These are phyloP conservation scores for Lunasporangiospora selenospora DNA, from an alignment of 192 early-diverging fungal species.

Conservation along the genomic window DNA sequence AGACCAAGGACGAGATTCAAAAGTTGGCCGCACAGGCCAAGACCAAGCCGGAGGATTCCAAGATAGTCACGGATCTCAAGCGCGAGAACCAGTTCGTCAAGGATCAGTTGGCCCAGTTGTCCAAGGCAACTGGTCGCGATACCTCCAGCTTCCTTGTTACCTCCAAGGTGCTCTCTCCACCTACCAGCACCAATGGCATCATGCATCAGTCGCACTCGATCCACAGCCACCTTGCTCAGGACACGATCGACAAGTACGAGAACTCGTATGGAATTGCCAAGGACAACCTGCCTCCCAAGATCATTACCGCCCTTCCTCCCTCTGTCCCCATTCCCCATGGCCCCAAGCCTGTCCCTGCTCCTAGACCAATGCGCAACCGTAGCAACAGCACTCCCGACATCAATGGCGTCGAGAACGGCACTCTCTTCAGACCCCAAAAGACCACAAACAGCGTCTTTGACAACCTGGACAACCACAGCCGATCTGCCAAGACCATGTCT, in stretches of 20 bases:
- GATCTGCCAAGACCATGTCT: slow-evolving; percentile 42
- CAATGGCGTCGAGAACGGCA: slow-evolving; percentile 24
- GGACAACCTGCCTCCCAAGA: slow-evolving; percentile 45
- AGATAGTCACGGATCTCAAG: slow-evolving; percentile 65
- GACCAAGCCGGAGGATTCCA: slow-evolving; percentile 67
- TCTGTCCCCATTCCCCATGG: slow-evolving; percentile 18
- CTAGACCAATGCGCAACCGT: slow-evolving; percentile 35
- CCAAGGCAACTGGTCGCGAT: slow-evolving; percentile 55
- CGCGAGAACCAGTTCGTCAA: slow-evolving; percentile 74
- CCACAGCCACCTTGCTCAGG: slow-evolving; percentile 4
- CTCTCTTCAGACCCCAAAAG: slow-evolving; percentile 43
- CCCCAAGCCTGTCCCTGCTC: slow-evolving; percentile 1
- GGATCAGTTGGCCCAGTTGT: slow-evolving; percentile 74
- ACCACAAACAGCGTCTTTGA: slow-evolving; percentile 43
- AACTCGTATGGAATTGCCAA: slow-evolving; percentile 56
- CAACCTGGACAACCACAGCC: slow-evolving; percentile 43
- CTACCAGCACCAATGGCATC: slow-evolving; percentile 12
- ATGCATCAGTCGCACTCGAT: slow-evolving; percentile 10
- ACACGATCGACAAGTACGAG: slow-evolving; percentile 34
- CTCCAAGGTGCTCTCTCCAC: slow-evolving; percentile 21
- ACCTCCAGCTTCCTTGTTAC: slow-evolving; percentile 42
- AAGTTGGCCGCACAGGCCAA: slow-evolving; percentile 59
- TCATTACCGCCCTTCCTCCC: slow-evolving; percentile 12
- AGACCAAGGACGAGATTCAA: slow-evolving; percentile 70
- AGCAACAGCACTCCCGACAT: slow-evolving; percentile 59